Base-by-base conservation (phyloP, 2,329 filamentous ascomycete genomes). In the Fusarium algeriense region DNA sequence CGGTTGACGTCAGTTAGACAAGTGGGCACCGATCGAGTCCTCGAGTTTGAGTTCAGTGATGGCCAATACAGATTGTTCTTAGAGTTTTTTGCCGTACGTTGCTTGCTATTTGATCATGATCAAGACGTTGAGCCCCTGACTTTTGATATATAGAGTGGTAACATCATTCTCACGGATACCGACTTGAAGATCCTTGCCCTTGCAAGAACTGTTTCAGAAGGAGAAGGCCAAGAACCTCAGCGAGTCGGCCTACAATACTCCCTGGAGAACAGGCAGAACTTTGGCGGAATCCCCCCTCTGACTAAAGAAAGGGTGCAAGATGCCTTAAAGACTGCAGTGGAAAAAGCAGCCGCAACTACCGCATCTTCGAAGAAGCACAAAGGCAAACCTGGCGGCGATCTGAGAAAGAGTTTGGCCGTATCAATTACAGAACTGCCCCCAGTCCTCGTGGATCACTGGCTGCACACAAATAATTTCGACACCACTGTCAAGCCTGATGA, bases 41-140 rank as follows among this genome's bases (percentile, higher is more conserved):
- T 99, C 57, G 94, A 98, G 79, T 90, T 99, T 58, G 88, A 92
- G 76, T 98, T 99, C 79, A 97, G 93, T 75, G 94, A 98, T 84
- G 96, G 96, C 14, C 87, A 91, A 74, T 98, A 97, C 79, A 88
- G 92, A 44, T 81, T 99, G 26, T 98, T 94, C 79, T 84, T 99
- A 32, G 96, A 99, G 82, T 99, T 99, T 83, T 99, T 97, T 79
- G 95, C 96, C 2, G 83, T 84, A 75, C 44, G 78, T 53, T 19
- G 13, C n/a, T n/a, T 48, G 13, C 12, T 38, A 15, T 6, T 13
- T 15, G 10, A 32, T 28, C 23, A 32, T 7, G 35, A 45, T 19
- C 3, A 67, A 67, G 23, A 37, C 44, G 38, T n/a, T 9, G 12
- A 48, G 40, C 43, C 30, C 38, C 53, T 69, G 38, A 70, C 67